Evolutionary conservation across 2,329 filamentous ascomycete genomes (phyloP), one percentile per base, ranked within the genome.

Genomic region (Cercospora sp.): DNA sequence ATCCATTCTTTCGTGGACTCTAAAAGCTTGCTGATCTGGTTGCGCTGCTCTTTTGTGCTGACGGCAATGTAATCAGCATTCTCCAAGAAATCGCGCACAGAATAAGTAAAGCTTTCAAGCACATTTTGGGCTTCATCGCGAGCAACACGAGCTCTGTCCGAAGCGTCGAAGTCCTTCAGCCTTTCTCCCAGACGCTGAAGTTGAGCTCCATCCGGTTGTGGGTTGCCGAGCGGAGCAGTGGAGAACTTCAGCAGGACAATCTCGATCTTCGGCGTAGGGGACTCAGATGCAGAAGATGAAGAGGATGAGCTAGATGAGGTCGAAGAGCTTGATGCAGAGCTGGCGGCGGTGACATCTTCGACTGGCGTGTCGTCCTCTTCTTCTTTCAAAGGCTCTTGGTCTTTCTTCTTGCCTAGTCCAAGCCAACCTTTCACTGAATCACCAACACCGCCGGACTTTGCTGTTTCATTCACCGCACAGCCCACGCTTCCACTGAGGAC

Each of bases 351-450:
- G 32, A 79, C 75, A 26, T 74, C 83, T 64, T 85, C 83, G 1
- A 81, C 77, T 10, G 78, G 74, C 2, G 71, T 73, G 28, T 85
- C 87, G 12, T 86, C 86, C 57, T 79, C 78, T 21, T 72, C 79
- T 60, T 90, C 91, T 68, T 87, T 86, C 37, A 97, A 77, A 7
- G 86, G 82, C 70, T 87, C 85, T 80, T 97, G 91, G 66, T 94
- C 91, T 81, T 97, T 97, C 82, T 92, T 93, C 76, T 91, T 91
- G 28, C 94, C 95, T 77, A 98, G 94, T 5, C 95, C 95, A 77
- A 99, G 96, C 70, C 97, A 87, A 72, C 94, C 96, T 85, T 99
- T 99, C 72, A 98, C 92, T 53, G 93, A 94, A 76, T 97, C 94
- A 59, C 97, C 91, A 60, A 98, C 87, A 62, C 90, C 89, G 71